Base-by-base conservation (phyloP, 148 eudicot species). In the Heliosperma pusillum region DNA sequence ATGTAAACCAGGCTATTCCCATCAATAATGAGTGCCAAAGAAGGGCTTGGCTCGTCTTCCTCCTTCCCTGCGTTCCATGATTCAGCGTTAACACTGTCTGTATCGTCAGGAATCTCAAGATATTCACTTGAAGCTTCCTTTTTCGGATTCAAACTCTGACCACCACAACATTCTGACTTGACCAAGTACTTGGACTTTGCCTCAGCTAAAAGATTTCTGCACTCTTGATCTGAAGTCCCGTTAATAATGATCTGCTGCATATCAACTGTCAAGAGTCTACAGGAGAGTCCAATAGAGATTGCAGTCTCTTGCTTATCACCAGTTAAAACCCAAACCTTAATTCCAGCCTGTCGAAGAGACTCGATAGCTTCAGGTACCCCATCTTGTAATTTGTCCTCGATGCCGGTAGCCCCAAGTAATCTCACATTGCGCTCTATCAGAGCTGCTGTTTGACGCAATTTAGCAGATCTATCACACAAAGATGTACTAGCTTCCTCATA, bases 281-380 rank as follows among this genome's bases (percentile, higher is more conserved):
- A 94, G 70, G 98, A 94, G 74, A 94, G 89, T 75, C 87, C 98
- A 79, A 94, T 94, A 63, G 98, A 94, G 80, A 94, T 87, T 57
- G 98, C 98, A n/a, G 98, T 94, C 84, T 94, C 97, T 80, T 94
- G 98, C 78, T 94, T 94, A 82, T 94, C 98, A 7, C 98, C 98
- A 13, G 98, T 94, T 71, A 94, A 85, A 73, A 94, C 96, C 97
- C 98, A 94, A 73, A 94, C 97, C 79, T 94, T 94, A 30, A 94
- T 90, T 56, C 97, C 98, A 22, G 98, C 98, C 78, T 91, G 87
- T 40, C 96, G 83, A 7, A 94, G 88, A 50, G 97, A 89, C 87
- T 94, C 98, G 53, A 94, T 94, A 72, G 97, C 86, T 86, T 94
- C 98, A 21, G 98, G 98, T 55, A 94, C 98, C 76, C 98, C 98